Evolutionary conservation across 257 asterid genomes (phyloP), one percentile per base, ranked within the genome.

Genomic region (Cinchona pubescens): DNA sequence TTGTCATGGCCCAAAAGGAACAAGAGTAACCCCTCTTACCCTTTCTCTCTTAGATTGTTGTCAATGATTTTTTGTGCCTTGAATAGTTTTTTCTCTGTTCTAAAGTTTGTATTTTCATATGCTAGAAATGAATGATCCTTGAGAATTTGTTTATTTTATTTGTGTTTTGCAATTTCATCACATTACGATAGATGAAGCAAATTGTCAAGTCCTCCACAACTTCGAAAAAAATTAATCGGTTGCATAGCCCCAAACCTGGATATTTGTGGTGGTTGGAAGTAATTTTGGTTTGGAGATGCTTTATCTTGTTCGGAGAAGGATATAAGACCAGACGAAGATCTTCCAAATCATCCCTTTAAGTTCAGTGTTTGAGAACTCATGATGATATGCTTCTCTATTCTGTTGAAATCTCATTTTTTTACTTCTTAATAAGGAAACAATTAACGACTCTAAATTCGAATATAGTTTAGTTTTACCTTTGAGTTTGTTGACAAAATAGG

Each of bases 1-100:
- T 78, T 25, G 68, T 89, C 81, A 72, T 89, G 89, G 93, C 89
- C 69, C 88, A 82, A 19, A 63, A 79, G 71, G 97, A 94, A 76
- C 88, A 88, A 81, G 92, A 89, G 97, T 90, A 86, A 87, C 48
- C 49, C 69, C 67, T 62, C 32, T 64, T 55, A 67, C 63, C 53
- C 11, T 10, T 40, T 7, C 27, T 51, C 67, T 14, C 29, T 71
- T 65, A 32, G 2, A 16, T 42, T 56, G 42, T 61, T 32, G n/a
- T 30, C 11, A 61, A 1, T 15, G 23, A 61, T 23, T 61, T 32
- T 60, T 29, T 27, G 46, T n/a, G 9, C 67, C 35, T 34, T 18
- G 16, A 2, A 7, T 55, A 65, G 69, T 40, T 67, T 55, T n/a
- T 21, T 67, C 7, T 60, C 37, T 42, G 1, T 62, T 15, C 3